Evolutionary conservation across 352 stramenopile genomes (phyloP).

Genomic region (Phytophthora palmivora): DNA sequence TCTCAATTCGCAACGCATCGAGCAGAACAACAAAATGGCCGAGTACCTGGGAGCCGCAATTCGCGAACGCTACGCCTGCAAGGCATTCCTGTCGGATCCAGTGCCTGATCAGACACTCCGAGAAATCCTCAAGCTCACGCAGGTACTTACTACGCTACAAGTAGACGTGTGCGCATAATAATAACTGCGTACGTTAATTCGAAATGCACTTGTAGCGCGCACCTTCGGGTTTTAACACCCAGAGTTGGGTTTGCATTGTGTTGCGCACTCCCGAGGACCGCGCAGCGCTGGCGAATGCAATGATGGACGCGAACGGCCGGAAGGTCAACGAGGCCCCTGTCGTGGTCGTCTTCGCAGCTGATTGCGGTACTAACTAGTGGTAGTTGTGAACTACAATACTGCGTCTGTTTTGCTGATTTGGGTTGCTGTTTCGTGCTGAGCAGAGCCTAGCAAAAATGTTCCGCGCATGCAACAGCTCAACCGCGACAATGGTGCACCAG

Average conservation of each 20-base stretch:
- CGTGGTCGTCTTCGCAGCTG: constrained; percentile 71
- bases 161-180: no score
- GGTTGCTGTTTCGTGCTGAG: not conserved
- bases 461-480: constrained; percentile 71
- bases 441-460: constrained; percentile 73
- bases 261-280: constrained; percentile 60
- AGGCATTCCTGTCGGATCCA: constrained; percentile 44
- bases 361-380: constrained; percentile 47
- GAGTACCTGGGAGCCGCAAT: constrained; percentile 26
- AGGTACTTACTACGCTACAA: constrained; percentile 31
- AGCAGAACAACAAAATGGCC: constrained; percentile 18
- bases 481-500: constrained; percentile 50
- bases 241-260: constrained; percentile 69
- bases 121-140: constrained; percentile 68
- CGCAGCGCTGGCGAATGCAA: constrained; percentile 56
- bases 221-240: constrained; percentile 61
- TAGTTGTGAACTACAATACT: not conserved
- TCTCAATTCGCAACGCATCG: no score
- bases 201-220: no score
- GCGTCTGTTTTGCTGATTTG: not conserved
- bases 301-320: constrained; percentile 63
- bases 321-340: constrained; percentile 76
- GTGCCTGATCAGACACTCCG: constrained; percentile 61
- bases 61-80: constrained; percentile 31
- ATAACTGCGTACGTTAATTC: no score